Evolutionary conservation across 225 moss, liverwort and hornwort species (phyloP).

Genomic region (Marchantia paleacea): DNA sequence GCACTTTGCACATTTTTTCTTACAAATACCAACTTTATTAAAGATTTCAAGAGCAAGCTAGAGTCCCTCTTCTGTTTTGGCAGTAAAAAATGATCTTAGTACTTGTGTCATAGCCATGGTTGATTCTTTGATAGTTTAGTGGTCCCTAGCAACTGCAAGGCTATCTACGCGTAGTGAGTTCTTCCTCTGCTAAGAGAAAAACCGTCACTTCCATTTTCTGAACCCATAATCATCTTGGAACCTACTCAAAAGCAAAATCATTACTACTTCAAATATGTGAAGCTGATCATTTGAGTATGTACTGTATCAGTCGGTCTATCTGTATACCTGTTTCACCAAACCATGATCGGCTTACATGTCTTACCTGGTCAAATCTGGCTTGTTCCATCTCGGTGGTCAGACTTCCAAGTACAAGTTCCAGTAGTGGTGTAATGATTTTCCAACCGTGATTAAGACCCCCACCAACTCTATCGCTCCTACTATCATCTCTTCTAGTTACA

Average conservation of each 20-base stretch:
- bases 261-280: neutral
- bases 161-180: neutral
- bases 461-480: neutral
- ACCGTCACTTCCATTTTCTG: neutral
- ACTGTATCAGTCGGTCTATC: too few relatives aligned
- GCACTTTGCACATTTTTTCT: neutral
- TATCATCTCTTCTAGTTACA: neutral
- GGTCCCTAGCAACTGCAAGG: neutral
- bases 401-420: constrained; percentile 2
- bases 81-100: neutral
- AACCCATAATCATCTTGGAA: neutral
- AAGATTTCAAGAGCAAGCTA: neutral
- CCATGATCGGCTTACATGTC: neutral
- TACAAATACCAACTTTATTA: neutral
- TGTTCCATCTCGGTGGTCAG: neutral
- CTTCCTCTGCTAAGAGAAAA: neutral
- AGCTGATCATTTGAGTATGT: too few relatives aligned
- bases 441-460: neutral
- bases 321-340: neutral
- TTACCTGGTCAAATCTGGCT: neutral
- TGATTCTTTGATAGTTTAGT: neutral
- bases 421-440: neutral
- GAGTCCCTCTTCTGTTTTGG: neutral
- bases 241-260: neutral
- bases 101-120: neutral